Evolutionary conservation across 495 filamentous ascomycete species (phyloP).

Genomic region (Daldinia childiae): DNA sequence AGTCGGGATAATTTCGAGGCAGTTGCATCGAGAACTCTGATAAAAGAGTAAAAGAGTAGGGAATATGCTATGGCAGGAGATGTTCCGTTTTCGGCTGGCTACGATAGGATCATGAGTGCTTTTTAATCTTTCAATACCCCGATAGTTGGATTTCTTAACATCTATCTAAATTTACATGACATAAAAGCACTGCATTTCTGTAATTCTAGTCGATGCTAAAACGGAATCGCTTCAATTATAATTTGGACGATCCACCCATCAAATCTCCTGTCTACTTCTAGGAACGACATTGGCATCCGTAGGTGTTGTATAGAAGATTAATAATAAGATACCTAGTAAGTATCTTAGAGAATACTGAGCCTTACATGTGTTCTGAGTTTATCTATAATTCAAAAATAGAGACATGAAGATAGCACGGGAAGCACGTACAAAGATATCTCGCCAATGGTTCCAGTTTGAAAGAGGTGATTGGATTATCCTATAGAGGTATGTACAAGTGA

Average conservation of each 20-base stretch:
- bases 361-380: background rate
- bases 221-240: background rate
- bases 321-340: no score
- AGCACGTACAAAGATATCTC: background rate
- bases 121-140: slow-evolving; percentile 22
- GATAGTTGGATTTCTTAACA: slow-evolving; percentile 3
- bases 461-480: slow-evolving; percentile 21
- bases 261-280: no score
- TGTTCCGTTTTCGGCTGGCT: slow-evolving; percentile 32
- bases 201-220: background rate
- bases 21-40: background rate
- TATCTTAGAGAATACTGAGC: no score
- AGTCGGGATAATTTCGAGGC: background rate
- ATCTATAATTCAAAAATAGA: no score
- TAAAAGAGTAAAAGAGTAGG: slow-evolving; percentile 6
- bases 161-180: slow-evolving; percentile 6
- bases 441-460: background rate
- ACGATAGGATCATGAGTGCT: slow-evolving; percentile 30
- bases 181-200: background rate
- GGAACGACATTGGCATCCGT: no score
- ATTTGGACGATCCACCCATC: background rate
- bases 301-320: no score
- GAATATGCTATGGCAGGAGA: background rate
- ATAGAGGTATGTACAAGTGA: slow-evolving; percentile 7
- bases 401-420: background rate